Evolutionary conservation across 108 stramenopile species (phyloP).

Genomic region (Cylindrotheca closterium): DNA sequence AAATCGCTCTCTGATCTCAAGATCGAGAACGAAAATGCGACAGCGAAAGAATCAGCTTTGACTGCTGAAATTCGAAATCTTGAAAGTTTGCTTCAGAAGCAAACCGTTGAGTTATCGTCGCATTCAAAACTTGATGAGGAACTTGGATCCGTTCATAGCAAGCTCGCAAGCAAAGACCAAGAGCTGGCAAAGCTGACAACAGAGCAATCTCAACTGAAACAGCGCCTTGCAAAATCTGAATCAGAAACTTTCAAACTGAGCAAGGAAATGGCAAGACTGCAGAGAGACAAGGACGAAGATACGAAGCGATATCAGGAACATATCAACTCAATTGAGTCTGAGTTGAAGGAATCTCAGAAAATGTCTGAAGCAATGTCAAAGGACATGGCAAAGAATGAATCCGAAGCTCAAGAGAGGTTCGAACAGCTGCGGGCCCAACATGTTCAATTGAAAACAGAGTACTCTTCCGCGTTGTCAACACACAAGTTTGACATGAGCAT

Average conservation of each 20-base stretch:
- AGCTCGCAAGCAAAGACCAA: constrained; percentile 14
- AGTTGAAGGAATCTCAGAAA: constrained; percentile 13
- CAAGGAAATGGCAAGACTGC: constrained; percentile 23
- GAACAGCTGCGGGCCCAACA: constrained; percentile 10
- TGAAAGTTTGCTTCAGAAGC: constrained; percentile 13
- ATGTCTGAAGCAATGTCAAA: background rate
- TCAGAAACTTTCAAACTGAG: constrained; percentile 23
- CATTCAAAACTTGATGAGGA: constrained; percentile 4
- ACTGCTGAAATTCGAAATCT: constrained; percentile 16
- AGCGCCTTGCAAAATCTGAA: constrained; percentile 11
- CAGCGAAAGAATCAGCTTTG: constrained; percentile 9
- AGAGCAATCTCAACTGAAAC: constrained; percentile 10
- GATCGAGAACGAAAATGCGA: constrained; percentile 9
- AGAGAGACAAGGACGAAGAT: constrained; percentile 1
- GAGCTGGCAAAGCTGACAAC: constrained; percentile 13
- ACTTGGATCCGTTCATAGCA: constrained; percentile 5
- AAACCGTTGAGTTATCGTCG: background rate
- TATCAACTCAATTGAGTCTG: constrained; percentile 1
- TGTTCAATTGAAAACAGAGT: background rate
- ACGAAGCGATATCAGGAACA: constrained; percentile 10
- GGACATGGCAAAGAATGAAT: background rate
- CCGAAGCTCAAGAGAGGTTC: background rate
- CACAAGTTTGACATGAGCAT: background rate
- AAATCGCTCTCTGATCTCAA: constrained; percentile 17
- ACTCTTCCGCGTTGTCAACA: background rate